Base-by-base conservation (phyloP, 495 filamentous ascomycete genomes). In the Penicillium tannophilum region DNA sequence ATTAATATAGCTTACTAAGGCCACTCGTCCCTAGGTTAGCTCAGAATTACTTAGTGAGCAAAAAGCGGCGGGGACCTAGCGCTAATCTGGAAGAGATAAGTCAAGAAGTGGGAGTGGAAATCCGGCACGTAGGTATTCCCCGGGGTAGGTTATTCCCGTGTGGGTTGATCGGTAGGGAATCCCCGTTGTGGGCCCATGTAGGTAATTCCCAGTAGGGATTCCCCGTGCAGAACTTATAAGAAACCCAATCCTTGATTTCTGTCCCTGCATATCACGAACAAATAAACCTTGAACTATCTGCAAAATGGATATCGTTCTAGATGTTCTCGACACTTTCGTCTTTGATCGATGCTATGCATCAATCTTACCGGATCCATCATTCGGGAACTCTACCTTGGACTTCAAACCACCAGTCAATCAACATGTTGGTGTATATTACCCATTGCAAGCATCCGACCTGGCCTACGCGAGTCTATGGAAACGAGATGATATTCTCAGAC, bases 281-380 rank as follows among this genome's bases (percentile, higher is more conserved):
- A 52, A 10, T 11, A 23, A 36, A 54, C 14, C 23, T 35, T 23
- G 20, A 2, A 23, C 1, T 10, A 23, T 43, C 9, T 26, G 49
- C 72, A 79, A 74, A 48, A 94, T 94, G 90, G 90, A 94, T 77
- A 76, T 91, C 72, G 78, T 90, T 20, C 83, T 94, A 59, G 88
- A 92, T 67, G 62, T 89, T 65, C 77, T 79, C 58, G 90, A 94
- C 72, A 89, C 82, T 63, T 87, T 84, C 68, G 56, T 89, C 44
- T 84, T 86, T 66, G 90, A 94, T 70, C 78, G 81, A 65, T 54
- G 86, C 54, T 94, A 92, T 69, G 86, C 90, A 50, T 72, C 67
- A 6, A 31, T 84, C 12, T 72, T 87, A 24, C 90, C 90, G 9
- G 77, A 78, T 48, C 68, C 42, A 19, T 35, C 71, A 5, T 70